phyloP scores from a whole-genome alignment of 2,329 filamentous ascomycete genomes.

The Pestalotiopsis sp. region DNA sequence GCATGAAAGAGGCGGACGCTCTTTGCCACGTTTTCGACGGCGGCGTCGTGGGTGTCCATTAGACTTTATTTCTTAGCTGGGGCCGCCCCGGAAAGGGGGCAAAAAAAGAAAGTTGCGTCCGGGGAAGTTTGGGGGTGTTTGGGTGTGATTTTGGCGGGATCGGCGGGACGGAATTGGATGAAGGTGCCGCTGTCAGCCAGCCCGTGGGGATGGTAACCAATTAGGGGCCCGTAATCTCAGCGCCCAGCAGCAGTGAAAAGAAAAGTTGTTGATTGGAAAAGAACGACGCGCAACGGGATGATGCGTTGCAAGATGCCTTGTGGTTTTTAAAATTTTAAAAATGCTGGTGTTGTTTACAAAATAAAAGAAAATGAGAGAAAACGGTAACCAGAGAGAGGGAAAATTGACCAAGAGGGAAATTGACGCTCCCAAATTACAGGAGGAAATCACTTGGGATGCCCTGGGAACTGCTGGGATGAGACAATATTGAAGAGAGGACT shows the following conservation, averaged over 20 bases:
- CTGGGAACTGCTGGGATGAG: neutral
- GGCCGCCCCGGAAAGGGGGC: neutral
- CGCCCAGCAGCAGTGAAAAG: neutral
- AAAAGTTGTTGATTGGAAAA: neutral
- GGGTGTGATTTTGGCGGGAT: neutral
- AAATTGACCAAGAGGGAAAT: neutral
- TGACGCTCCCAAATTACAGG: neutral
- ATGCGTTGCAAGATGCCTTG: neutral
- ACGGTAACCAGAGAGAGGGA: no score
- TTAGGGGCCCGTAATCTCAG: neutral
- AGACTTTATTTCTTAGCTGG: neutral
- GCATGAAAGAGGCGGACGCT: conserved; percentile 47
- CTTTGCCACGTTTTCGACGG: conserved; percentile 45
- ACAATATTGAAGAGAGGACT: neutral
- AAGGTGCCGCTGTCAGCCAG: neutral
- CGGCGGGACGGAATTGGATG: neutral
- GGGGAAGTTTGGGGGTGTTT: no score
- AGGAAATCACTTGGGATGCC: neutral
- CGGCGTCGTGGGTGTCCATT: conserved; percentile 48
- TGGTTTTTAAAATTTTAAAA: neutral
- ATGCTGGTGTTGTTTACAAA: neutral
- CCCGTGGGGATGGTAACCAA: neutral
- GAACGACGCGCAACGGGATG: neutral
- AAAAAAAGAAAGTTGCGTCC: neutral
- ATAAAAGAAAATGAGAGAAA: neutral